phyloP scores from a whole-genome alignment of 139 green algal species.

The Tetradesmus lagerheimii region DNA sequence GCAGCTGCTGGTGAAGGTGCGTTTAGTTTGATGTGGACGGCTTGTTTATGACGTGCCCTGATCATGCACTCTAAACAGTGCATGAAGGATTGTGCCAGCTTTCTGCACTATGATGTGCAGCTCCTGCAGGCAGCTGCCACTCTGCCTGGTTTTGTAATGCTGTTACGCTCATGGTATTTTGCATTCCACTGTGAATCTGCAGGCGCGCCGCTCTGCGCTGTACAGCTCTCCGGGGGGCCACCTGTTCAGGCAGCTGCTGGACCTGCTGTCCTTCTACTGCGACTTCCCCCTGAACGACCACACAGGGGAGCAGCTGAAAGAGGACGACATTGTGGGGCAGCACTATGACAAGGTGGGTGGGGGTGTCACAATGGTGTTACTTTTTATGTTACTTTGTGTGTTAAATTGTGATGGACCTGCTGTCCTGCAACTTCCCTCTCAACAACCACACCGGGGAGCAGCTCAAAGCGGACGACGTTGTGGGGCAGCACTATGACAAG shows the following conservation, averaged over 20 bases:
- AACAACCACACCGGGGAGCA: slow-evolving; percentile 93
- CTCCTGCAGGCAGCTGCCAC: too few species aligned
- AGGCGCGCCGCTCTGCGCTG: slow-evolving; percentile 40
- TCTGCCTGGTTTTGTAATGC: too few species aligned
- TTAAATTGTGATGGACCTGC: slow-evolving; percentile 80
- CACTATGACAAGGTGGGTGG: slow-evolving; percentile 83
- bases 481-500: slow-evolving; percentile 80
- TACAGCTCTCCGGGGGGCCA: slow-evolving; percentile 1
- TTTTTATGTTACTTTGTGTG: not conserved
- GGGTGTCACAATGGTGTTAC: not conserved
- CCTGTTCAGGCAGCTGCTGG: slow-evolving; percentile 89
- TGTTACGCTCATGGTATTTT: not conserved
- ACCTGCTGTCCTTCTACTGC: slow-evolving; percentile 91
- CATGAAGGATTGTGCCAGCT: not conserved
- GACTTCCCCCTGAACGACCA: slow-evolving; percentile 97
- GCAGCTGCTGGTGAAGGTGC: slow-evolving; percentile 84
- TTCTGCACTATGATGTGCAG: too few species aligned
- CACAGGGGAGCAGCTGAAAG: slow-evolving; percentile 85
- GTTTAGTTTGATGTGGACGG: not conserved
- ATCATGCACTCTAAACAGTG: too few species aligned
- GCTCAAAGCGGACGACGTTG: slow-evolving; percentile 88
- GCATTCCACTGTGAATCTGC: not conserved
- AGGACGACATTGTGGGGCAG: slow-evolving; percentile 81
- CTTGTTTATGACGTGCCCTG: not conserved
- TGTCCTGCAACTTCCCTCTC: slow-evolving; percentile 89